Evolutionary conservation across 2,329 filamentous ascomycete genomes (phyloP).

Genomic region (Colletotrichum sp.): DNA sequence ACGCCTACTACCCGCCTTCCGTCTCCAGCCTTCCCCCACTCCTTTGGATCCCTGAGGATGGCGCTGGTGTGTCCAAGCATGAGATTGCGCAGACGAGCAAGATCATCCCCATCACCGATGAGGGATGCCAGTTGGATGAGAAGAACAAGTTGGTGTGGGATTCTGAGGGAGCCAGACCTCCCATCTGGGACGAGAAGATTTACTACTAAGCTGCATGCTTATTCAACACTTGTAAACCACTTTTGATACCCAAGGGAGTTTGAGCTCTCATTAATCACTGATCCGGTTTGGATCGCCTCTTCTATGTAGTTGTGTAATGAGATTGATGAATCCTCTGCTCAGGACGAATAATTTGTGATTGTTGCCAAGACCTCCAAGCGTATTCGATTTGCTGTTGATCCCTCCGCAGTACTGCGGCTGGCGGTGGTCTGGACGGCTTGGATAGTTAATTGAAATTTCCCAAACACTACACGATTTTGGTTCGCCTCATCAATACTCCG

Average conservation of each 20-base stretch:
- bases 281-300: neutral
- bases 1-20: slow-evolving; percentile 78
- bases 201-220: slow-evolving; percentile 38
- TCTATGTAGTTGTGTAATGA: slow-evolving; percentile 5
- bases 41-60: slow-evolving; percentile 86
- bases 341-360: fast-evolving
- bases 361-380: fast-evolving
- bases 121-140: slow-evolving; percentile 73
- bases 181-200: slow-evolving; percentile 50
- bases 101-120: slow-evolving; percentile 81
- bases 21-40: slow-evolving; percentile 67
- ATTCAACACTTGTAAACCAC: neutral
- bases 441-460: fast-evolving
- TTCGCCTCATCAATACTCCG: neutral
- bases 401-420: neutral
- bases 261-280: slow-evolving; percentile 9
- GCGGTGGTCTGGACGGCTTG: fast-evolving
- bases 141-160: slow-evolving; percentile 58
- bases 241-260: slow-evolving; percentile 18
- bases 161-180: slow-evolving; percentile 44
- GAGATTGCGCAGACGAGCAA: slow-evolving; percentile 76
- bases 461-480: neutral
- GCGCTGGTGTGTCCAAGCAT: slow-evolving; percentile 75
- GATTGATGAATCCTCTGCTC: neutral
- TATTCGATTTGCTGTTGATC: neutral